Evolutionary conservation across 2,329 filamentous ascomycete species (phyloP).

Genomic region (Cordyceps militaris): DNA sequence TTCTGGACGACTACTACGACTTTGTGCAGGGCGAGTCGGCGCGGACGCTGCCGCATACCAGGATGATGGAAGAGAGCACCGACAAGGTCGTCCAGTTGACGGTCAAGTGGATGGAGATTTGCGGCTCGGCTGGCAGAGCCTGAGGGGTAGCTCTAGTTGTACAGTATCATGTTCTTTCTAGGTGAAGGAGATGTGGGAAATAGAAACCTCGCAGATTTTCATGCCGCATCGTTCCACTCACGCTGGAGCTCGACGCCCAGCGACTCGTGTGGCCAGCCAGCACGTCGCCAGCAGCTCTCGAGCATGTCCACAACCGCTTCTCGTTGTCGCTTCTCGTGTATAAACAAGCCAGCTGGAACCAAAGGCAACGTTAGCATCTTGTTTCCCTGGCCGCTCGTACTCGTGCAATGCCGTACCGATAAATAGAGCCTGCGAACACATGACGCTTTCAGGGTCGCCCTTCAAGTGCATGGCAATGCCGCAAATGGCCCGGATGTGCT

Average conservation of each 20-base stretch:
- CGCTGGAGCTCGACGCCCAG: neutral
- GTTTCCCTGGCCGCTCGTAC: too few species aligned
- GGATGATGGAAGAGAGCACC: constrained; percentile 39
- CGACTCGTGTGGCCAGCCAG: neutral
- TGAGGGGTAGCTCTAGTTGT: neutral
- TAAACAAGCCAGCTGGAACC: neutral
- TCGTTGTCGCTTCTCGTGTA: neutral
- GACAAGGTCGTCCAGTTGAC: constrained; percentile 27
- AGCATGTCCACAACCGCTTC: neutral
- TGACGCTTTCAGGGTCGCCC: constrained; percentile 33
- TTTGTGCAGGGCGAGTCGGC: constrained; percentile 23
- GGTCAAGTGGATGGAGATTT: neutral
- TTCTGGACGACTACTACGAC: constrained; percentile 4
- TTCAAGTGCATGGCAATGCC: constrained; percentile 40
- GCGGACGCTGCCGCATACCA: constrained; percentile 26
- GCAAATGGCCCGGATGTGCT: constrained; percentile 30
- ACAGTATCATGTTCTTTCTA: too few species aligned
- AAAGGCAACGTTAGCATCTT: neutral
- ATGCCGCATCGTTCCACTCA: neutral
- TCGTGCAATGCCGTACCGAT: constrained; percentile 35
- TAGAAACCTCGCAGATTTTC: too few species aligned
- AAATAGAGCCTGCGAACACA: constrained; percentile 38
- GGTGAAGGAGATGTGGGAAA: too few species aligned
- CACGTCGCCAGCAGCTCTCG: neutral
- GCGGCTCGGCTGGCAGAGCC: neutral